Base-by-base conservation (phyloP, 2,329 filamentous ascomycete genomes). In the Colletotrichum godetiae region DNA sequence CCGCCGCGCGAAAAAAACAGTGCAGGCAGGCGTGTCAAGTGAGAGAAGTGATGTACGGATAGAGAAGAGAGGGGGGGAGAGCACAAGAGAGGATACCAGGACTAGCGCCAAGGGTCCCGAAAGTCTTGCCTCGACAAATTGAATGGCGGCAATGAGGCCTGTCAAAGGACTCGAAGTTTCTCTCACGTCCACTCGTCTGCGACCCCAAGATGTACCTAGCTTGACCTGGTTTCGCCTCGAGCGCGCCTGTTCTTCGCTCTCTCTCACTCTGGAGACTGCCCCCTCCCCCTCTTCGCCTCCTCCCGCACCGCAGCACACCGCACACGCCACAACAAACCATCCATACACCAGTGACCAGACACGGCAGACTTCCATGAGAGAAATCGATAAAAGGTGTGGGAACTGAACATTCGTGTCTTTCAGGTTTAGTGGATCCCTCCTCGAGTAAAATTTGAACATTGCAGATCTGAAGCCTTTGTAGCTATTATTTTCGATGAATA, bases 391-490 rank as follows among this genome's bases (percentile, higher is more conserved):
- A 68, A 37, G 35, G 35, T n/a, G 63, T 58, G 60, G 42, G 58
- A 66, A 68, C 52, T 27, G 37, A 42, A 42, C 37, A 72, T 55
- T 46, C 22, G 53, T 10, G 42, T 24, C 42, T 27, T 33, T 46
- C 37, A 58, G 46, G 22, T 63, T 69, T 46, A 58, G 69, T 72
- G 66, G 69, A 42, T 59, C 69, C 13, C 11, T 2, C 37, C 5
- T 33, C 19, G 24, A 59, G 55, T 68, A 69, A 72, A 72, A 72
- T 72, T 72, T 64, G 65, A 64, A 69, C 24, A n/a, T 31, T 53
- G 66, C 53, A 63, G 53, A 69, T 72, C 33, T 24, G 27, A 27
- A 72, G 64, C 37, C 33, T 27, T 19, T 35, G 33, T 35, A 27
- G 27, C 27, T 27, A 4, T 27, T 27, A 27, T 27, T 27, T 27